phyloP scores from a whole-genome alignment of 2,329 filamentous ascomycete genomes.

The Venturia asperata region DNA sequence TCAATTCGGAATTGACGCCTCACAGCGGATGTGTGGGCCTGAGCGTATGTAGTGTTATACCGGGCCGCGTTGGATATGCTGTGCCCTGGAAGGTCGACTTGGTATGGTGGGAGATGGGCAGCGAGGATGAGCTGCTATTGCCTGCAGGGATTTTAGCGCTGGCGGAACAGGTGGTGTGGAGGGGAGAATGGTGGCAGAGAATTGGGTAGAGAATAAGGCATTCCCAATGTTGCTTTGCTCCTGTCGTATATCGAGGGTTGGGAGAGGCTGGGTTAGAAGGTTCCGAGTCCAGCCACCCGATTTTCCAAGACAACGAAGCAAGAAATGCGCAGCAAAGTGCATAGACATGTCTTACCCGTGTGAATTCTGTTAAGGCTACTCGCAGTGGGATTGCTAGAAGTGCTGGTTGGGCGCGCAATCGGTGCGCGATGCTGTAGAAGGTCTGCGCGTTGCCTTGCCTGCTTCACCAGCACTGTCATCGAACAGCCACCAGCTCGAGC shows the following conservation, averaged over 20 bases:
- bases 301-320: constrained; percentile 6
- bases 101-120: constrained; percentile 3
- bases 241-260: not conserved
- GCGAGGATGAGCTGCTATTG: constrained; percentile 4
- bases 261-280: not conserved
- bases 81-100: not conserved
- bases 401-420: not conserved
- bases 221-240: not conserved
- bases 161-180: not conserved
- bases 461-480: not conserved
- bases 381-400: not conserved
- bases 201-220: not conserved
- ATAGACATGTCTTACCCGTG: constrained; percentile 5
- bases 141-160: constrained; percentile 11
- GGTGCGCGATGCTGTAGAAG: not conserved
- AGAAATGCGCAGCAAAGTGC: not conserved
- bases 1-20: constrained; percentile 10
- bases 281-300: not conserved
- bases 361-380: not conserved
- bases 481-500: not conserved
- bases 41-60: constrained; percentile 3
- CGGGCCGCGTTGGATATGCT: constrained; percentile 1
- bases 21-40: constrained; percentile 2
- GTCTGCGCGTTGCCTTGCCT: not conserved
- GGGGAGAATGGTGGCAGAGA: not conserved